Evolutionary conservation across 2,329 filamentous ascomycete genomes (phyloP), one percentile per base, ranked within the genome.

Genomic region (Pseudomassariella vexata): DNA sequence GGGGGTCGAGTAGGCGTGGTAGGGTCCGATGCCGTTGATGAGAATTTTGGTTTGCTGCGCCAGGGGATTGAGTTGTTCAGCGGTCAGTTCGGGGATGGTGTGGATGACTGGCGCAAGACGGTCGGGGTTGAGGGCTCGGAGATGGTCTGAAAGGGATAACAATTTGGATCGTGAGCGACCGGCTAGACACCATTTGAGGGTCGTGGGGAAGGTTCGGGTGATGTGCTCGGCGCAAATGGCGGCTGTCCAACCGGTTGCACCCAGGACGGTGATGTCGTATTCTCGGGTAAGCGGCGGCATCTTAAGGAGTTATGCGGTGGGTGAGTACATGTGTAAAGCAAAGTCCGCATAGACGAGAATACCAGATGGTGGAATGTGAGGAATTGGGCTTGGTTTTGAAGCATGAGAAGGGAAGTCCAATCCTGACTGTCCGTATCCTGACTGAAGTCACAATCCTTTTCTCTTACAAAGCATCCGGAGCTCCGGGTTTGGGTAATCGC

Each of bases 221-320:
- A 83, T 72, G 53, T 82, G 69, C 51, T 82, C 72, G 22, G 71
- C 73, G 11, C 67, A 70, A 33, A 78, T 61, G 41, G 70, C 73
- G 19, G 79, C 79, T 1, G 79, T 83, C 53, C 82, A 82, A 14
- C 79, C 79, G 4, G 75, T 81, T 9, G 79, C 77, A 15, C 79
- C 79, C 7, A 81, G 62, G 17, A 84, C 59, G 27, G 82, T 59
- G 29, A 81, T 55, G 44, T 83, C 78, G 47, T 80, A 82, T 43
- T 73, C 25, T 35, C 41, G 24, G 11, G 17, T 22, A n/a, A n/a
- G n/a, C n/a, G n/a, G n/a, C n/a, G n/a, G n/a, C n/a, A n/a, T n/a
- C n/a, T n/a, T n/a, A n/a, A n/a, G n/a, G n/a, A n/a, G n/a, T n/a
- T n/a, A n/a, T n/a, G n/a, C n/a, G n/a, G n/a, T n/a, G n/a, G n/a